phyloP scores from a whole-genome alignment of 257 asterid genomes.

The Petunia axillaris region DNA sequence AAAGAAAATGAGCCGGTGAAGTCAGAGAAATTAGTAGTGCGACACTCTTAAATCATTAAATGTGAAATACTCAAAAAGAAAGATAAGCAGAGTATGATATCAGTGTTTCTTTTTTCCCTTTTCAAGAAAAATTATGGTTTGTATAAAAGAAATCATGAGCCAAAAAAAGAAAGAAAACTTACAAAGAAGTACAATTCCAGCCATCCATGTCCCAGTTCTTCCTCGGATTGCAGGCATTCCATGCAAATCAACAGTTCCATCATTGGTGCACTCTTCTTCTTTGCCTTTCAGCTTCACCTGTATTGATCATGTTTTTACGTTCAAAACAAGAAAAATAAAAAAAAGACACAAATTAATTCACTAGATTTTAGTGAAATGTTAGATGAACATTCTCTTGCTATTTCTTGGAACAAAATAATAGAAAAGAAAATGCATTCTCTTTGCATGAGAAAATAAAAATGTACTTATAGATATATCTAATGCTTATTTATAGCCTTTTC shows the following conservation, averaged over 20 bases:
- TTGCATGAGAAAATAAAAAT: conserved; percentile 25
- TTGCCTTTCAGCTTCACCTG: conserved; percentile 50
- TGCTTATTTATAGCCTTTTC: too few relatives aligned
- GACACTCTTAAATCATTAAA: conserved; percentile 23
- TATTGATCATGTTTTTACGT: neutral
- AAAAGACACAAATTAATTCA: neutral
- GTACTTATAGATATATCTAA: neutral
- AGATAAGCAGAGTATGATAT: conserved; percentile 38
- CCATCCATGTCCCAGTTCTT: conserved; percentile 68
- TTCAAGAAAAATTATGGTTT: neutral
- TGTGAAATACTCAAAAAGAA: neutral
- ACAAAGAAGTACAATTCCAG: conserved; percentile 74
- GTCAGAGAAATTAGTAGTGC: neutral
- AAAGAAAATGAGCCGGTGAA: neutral
- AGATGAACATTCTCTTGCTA: conserved; percentile 7
- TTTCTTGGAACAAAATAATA: neutral
- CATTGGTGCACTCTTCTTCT: conserved; percentile 50
- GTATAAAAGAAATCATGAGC: neutral
- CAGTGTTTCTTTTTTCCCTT: neutral
- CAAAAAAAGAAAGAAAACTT: conserved; percentile 27
- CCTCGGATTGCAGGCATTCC: conserved; percentile 67
- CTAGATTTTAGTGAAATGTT: neutral
- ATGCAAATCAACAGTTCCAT: conserved; percentile 78
- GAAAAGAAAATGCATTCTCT: neutral
- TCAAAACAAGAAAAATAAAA: neutral